Conservation (phyloP, 495 filamentous ascomycete genomes). For the Penicillium riverlandense region DNA sequence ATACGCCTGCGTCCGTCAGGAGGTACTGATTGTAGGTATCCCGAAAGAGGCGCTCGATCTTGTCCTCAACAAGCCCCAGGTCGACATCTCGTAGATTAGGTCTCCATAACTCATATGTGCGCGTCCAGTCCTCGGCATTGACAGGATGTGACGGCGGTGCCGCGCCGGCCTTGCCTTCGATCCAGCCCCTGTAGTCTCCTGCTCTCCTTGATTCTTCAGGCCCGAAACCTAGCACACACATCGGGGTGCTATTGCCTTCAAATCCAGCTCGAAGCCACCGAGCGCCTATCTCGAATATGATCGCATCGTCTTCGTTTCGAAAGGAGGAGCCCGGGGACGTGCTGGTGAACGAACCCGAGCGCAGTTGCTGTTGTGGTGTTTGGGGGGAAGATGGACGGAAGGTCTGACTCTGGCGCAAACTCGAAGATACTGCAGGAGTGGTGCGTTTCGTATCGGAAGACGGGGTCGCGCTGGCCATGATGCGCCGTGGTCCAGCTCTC, state of each 20-base stretch:
- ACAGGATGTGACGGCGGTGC: conserved; percentile 18
- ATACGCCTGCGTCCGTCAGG: conserved; percentile 64
- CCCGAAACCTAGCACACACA: conserved; percentile 63
- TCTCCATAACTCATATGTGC: conserved; percentile 74
- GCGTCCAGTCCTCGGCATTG: conserved; percentile 56
- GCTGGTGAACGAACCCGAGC: conserved; percentile 44
- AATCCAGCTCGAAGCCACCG: conserved; percentile 78
- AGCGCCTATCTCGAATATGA: conserved; percentile 78
- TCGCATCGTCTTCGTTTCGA: conserved; percentile 73
- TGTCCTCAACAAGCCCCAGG: conserved; percentile 75
- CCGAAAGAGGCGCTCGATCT: conserved; percentile 75
- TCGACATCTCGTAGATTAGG: conserved; percentile 66
- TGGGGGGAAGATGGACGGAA: conserved; percentile 25
- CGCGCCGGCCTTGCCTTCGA: conserved; percentile 19
- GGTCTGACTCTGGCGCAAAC: conserved; percentile 26
- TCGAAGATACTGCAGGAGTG: conserved; percentile 13
- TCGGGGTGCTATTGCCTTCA: conserved; percentile 68
- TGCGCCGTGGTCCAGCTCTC: conserved; percentile 1
- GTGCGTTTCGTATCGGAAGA: conserved; percentile 8
- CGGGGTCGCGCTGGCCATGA: conserved; percentile 5
- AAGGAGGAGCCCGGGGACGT: conserved; percentile 65
- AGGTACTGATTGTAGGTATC: conserved; percentile 83
- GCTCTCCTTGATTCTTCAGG: conserved; percentile 67
- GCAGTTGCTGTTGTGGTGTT: conserved; percentile 30
- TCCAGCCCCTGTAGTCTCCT: conserved; percentile 75